Evolutionary conservation across 177 flowering plant genomes (phyloP), one percentile per base, ranked within the genome.

Genomic region (Tripterygium wilfordii): DNA sequence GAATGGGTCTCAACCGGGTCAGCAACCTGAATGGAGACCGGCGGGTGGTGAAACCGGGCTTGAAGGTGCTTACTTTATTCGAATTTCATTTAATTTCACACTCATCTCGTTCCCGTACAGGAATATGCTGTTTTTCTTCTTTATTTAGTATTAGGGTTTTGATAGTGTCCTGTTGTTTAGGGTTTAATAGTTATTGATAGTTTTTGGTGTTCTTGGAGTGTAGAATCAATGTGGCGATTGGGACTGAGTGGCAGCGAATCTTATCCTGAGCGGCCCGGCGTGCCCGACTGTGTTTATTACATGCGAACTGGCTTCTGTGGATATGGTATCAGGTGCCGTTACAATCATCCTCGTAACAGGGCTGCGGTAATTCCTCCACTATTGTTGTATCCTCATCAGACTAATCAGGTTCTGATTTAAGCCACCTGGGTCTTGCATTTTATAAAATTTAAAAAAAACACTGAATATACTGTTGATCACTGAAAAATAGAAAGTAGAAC

Each of bases 301-400:
- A 74, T 88, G 82, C 70, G 83, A n/a, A 88, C 90, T 1, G 96
- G 96, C 47, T 61, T 57, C 30, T 88, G 94, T 35, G 83, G 88
- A 5, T 88, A 72, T 23, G 96, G 95, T 19, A 53, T 56, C 52
- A 62, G 83, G 58, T 88, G 96, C 62, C 79, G 91, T 1, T 85
- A 60, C 56, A 83, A 83, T 63, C 96, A 88, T 43, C 96, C 96
- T 25, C 82, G 60, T 3, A 68, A 78, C 64, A 81, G 79, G 16
- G 65, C 57, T 18, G 61, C 69, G 67, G 84, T 78, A 63, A 63
- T 3, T 21, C 1, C 33, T 18, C 42, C n/a, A n/a, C n/a, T 6
- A 13, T 30, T 35, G 31, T 17, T 43, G 14, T 18, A 16, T 15
- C 42, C 3, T 4, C 21, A 16, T 38, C 13, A 32, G n/a, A n/a